Evolutionary conservation across 2,329 filamentous ascomycete genomes (phyloP).

Genomic region (Trichoderma koningiopsis): DNA sequence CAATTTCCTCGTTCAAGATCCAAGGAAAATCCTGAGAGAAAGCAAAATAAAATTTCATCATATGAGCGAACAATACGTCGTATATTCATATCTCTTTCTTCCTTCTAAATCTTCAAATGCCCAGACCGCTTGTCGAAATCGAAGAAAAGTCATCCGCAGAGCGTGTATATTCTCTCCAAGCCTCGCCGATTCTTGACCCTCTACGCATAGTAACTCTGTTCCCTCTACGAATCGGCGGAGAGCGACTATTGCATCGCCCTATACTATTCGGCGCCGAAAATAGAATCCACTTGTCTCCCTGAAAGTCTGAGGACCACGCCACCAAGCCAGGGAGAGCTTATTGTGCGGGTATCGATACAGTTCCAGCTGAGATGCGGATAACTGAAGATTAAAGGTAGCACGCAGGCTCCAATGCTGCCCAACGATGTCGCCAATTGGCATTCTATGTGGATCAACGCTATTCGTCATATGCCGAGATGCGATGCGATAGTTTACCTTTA

Average conservation of each 20-base stretch:
- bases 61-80: not conserved
- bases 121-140: too few species aligned
- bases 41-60: not conserved
- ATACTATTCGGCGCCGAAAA: too few species aligned
- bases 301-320: not conserved
- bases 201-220: too few species aligned
- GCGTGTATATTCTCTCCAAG: too few species aligned
- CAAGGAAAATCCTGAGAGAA: not conserved
- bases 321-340: not conserved
- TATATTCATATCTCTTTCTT: not conserved
- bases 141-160: too few species aligned
- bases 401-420: not conserved
- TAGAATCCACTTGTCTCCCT: not conserved
- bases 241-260: too few species aligned
- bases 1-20: not conserved
- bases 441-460: not conserved
- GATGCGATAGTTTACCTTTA: not conserved
- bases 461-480: too few species aligned
- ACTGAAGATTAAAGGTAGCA: not conserved
- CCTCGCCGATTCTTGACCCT: too few species aligned
- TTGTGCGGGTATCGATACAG: not conserved
- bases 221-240: too few species aligned
- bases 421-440: not conserved
- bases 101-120: too few species aligned
- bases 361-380: not conserved